Conservation (phyloP, 192 early-diverging fungal species). For the Entomortierella chlamydospora region DNA sequence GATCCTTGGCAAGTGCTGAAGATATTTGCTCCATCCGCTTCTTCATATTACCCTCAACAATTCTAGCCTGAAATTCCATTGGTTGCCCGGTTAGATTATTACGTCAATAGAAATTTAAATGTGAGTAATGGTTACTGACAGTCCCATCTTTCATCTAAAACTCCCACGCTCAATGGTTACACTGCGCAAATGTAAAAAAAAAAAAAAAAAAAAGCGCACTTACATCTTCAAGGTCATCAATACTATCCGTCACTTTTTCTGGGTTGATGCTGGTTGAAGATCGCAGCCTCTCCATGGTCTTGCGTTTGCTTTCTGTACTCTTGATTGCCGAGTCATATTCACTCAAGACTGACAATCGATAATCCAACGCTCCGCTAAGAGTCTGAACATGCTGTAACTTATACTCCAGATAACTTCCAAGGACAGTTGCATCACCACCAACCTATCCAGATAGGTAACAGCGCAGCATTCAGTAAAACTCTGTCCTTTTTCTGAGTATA, state of each 20-base stretch:
- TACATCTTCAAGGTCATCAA: slow-evolving; percentile 60
- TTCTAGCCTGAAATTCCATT: slow-evolving; percentile 19
- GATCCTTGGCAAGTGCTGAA: slow-evolving; percentile 46
- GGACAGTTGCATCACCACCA: slow-evolving; percentile 48
- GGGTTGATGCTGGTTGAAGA: slow-evolving; percentile 59
- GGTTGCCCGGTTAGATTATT: neutral
- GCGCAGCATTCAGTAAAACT: neutral
- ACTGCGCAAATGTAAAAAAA: neutral
- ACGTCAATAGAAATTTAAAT: neutral
- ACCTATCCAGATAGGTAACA: slow-evolving; percentile 11
- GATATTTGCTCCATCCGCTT: slow-evolving; percentile 54
- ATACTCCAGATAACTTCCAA: slow-evolving; percentile 47
- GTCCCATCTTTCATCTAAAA: neutral
- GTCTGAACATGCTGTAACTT: slow-evolving; percentile 56
- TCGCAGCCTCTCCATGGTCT: slow-evolving; percentile 56
- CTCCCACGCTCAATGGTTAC: neutral
- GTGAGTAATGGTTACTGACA: neutral
- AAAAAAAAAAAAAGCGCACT: slow-evolving; percentile 9
- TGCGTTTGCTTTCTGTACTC: slow-evolving; percentile 54
- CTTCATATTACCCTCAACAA: slow-evolving; percentile 58
- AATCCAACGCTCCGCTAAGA: slow-evolving; percentile 42
- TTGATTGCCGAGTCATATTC: slow-evolving; percentile 56
- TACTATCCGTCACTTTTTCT: slow-evolving; percentile 56
- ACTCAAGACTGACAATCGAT: slow-evolving; percentile 51
- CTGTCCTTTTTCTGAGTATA: too few species aligned